A percentile compares a stretch with the other conserved stretches of the same genome.
phyloP scores from a whole-genome alignment of 23 red algal genomes.

The Gracilaria domingensis region DNA sequence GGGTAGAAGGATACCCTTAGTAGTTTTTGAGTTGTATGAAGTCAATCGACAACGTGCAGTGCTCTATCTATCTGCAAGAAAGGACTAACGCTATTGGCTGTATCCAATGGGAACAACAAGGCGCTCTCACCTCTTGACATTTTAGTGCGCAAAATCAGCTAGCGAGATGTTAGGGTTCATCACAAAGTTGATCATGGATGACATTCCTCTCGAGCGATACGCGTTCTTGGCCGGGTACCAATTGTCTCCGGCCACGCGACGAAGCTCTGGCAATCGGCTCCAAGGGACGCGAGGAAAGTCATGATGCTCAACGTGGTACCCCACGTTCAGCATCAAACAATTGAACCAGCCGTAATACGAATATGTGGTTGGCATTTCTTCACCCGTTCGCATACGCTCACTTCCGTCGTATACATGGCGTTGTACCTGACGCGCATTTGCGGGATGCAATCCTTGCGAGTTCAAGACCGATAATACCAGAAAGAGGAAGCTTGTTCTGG shows the following conservation, averaged over 20 bases:
- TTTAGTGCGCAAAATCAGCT: conserved; percentile 52
- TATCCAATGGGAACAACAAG: not conserved
- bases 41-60: too few relatives aligned
- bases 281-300: conserved; percentile 83
- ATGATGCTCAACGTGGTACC: conserved; percentile 86
- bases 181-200: conserved; percentile 55
- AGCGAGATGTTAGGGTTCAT: conserved; percentile 53
- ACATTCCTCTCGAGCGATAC: conserved; percentile 15
- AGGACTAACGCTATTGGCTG: not conserved
- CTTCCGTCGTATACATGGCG: conserved; percentile 48
- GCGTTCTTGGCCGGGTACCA: conserved; percentile 47
- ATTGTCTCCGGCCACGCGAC: conserved; percentile 9
- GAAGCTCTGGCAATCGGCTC: conserved; percentile 70
- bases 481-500: conserved; percentile 2
- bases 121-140: too few relatives aligned
- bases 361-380: conserved; percentile 61
- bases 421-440: conserved; percentile 55
- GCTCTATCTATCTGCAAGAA: too few relatives aligned
- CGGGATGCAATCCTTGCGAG: conserved; percentile 56
- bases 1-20: too few relatives aligned
- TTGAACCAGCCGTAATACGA: conserved; percentile 90
- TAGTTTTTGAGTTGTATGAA: too few relatives aligned
- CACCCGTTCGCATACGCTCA: conserved; percentile 10
- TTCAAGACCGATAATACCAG: conserved; percentile 38
- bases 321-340: conserved; percentile 74